Conservation (phyloP, 805 yeast genomes). For the Saccharomycopsis selenospora region DNA sequence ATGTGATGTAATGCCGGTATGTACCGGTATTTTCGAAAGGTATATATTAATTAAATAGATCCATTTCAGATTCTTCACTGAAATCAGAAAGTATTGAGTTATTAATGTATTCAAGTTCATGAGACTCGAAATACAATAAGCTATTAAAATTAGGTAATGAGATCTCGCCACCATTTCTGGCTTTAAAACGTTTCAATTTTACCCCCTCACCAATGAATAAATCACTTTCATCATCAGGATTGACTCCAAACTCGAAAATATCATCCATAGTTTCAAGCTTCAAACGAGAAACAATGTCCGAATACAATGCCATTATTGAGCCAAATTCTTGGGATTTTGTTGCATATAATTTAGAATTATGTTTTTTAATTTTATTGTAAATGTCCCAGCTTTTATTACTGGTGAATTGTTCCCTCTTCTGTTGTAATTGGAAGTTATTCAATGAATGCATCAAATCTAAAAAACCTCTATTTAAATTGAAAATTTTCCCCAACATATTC, state of each 20-base stretch:
- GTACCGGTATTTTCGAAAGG: no score
- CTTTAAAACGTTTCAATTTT: constrained; percentile 17
- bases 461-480: neutral
- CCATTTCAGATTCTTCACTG: neutral
- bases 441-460: neutral
- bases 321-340: neutral
- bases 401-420: neutral
- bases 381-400: constrained; percentile 2
- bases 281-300: constrained; percentile 1
- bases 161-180: constrained; percentile 9
- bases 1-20: no score
- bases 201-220: constrained; percentile 9
- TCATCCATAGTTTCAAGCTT: constrained; percentile 10
- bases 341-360: neutral
- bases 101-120: constrained; percentile 12
- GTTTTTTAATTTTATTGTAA: constrained; percentile 11
- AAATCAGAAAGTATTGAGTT: constrained; percentile 17
- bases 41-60: no score
- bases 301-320: constrained; percentile 7
- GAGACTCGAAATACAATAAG: constrained; percentile 14
- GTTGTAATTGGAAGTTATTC: constrained; percentile 15
- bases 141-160: constrained; percentile 19
- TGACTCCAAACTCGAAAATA: constrained; percentile 9
- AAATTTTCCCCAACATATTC: neutral
- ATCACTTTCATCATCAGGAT: constrained; percentile 2